Evolutionary conservation across 345 rosid genomes (phyloP).

Genomic region (Eucalyptus paniculata): DNA sequence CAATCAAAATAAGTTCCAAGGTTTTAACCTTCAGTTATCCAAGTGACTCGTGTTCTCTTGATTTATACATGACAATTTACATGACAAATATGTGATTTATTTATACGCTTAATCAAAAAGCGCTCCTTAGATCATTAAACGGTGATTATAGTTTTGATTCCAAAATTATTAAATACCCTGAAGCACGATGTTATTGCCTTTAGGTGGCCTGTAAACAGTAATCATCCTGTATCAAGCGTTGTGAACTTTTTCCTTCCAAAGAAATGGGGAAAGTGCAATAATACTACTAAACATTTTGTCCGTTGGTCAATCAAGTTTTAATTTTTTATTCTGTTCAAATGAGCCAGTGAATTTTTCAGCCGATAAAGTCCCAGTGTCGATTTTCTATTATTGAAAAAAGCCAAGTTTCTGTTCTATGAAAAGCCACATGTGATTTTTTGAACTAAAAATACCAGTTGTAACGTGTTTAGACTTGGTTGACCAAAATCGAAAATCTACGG

Average conservation of each 20-base stretch:
- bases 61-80: no score
- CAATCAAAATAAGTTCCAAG: no score
- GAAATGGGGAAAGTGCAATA: not conserved
- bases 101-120: not conserved
- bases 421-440: not conserved
- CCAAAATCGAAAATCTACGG: not conserved
- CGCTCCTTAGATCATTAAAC: fast-evolving
- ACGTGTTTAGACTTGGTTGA: fast-evolving
- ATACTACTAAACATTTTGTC: not conserved
- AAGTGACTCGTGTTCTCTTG: no score
- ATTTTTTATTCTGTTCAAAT: not conserved
- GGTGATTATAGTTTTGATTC: fast-evolving
- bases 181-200: not conserved
- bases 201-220: not conserved
- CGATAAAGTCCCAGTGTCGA: not conserved
- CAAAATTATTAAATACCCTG: not conserved
- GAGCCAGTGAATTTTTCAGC: not conserved
- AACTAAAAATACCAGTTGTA: not conserved
- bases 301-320: not conserved
- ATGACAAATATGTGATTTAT: no score
- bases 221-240: not conserved
- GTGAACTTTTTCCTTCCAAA: not conserved
- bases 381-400: not conserved
- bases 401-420: not conserved
- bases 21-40: no score